Evolutionary conservation across 192 early-diverging fungal genomes (phyloP).

Genomic region (Coemansia sp.): DNA sequence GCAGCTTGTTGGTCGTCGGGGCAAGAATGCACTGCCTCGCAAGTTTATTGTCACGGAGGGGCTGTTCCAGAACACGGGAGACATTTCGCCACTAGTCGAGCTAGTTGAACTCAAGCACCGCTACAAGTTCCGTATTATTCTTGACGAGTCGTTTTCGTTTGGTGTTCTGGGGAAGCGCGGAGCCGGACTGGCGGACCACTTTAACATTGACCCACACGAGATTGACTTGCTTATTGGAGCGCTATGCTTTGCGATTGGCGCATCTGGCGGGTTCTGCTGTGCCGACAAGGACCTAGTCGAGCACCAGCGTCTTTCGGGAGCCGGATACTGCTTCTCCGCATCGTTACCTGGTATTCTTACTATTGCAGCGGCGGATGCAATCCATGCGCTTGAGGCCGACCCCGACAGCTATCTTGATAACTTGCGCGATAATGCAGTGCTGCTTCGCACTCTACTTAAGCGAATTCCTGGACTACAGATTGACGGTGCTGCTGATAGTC

Average conservation of each 20-base stretch:
- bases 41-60: constrained; percentile 95
- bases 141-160: constrained; percentile 91
- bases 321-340: constrained; percentile 90
- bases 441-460: constrained; percentile 61
- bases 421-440: constrained; percentile 64
- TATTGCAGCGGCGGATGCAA: constrained; percentile 80
- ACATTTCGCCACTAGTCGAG: constrained; percentile 78
- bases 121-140: constrained; percentile 94
- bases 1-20: constrained; percentile 62
- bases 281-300: constrained; percentile 83
- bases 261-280: constrained; percentile 91
- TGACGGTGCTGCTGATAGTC: constrained; percentile 57
- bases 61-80: constrained; percentile 81
- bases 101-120: constrained; percentile 88
- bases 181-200: constrained; percentile 85
- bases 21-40: constrained; percentile 77
- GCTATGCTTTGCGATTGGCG: constrained; percentile 72
- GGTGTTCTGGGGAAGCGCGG: constrained; percentile 84
- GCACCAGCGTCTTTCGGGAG: constrained; percentile 87
- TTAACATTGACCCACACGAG: constrained; percentile 65
- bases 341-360: constrained; percentile 92
- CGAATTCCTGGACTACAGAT: constrained; percentile 57
- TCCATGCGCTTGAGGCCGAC: constrained; percentile 50
- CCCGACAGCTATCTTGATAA: constrained; percentile 45
- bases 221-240: constrained; percentile 90